Percentiles rank a stretch among this genome's conserved stretches.
phyloP scores from a whole-genome alignment of 2,329 filamentous ascomycete genomes.

The Penicillium sclerotigenum region DNA sequence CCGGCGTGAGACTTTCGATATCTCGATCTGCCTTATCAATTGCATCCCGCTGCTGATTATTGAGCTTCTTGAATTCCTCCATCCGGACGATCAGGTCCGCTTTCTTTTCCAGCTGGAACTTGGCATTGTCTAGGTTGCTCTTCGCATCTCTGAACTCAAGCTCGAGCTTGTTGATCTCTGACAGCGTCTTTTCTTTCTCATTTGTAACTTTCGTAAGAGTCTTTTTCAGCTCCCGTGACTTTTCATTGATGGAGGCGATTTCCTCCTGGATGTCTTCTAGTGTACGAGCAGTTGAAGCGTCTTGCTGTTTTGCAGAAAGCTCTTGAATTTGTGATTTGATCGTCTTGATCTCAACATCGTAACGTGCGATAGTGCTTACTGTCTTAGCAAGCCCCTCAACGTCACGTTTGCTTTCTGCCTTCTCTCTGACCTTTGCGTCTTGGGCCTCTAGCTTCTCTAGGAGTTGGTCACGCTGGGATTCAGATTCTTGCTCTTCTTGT shows the following conservation, averaged over 20 bases:
- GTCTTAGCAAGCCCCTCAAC: slow-evolving; percentile 74
- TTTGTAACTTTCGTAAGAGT: slow-evolving; percentile 62
- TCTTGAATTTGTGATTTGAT: slow-evolving; percentile 71
- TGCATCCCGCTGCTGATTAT: slow-evolving; percentile 63
- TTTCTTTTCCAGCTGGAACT: slow-evolving; percentile 79
- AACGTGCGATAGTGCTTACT: slow-evolving; percentile 70
- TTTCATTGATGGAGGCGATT: slow-evolving; percentile 64
- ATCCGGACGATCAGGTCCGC: slow-evolving; percentile 67
- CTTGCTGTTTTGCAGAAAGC: slow-evolving; percentile 71
- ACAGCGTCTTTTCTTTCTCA: slow-evolving; percentile 70
- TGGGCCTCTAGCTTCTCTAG: slow-evolving; percentile 63
- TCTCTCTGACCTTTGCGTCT: slow-evolving; percentile 63
- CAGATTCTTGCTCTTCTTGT: slow-evolving; percentile 59
- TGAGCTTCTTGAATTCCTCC: slow-evolving; percentile 67
- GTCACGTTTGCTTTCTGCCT: slow-evolving; percentile 65
- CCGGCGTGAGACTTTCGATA: slow-evolving; percentile 69
- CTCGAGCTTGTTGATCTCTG: slow-evolving; percentile 67
- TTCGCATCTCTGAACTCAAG: slow-evolving; percentile 72
- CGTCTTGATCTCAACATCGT: slow-evolving; percentile 66
- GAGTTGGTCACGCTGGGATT: slow-evolving; percentile 60
- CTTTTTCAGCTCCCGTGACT: slow-evolving; percentile 62
- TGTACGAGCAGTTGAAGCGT: slow-evolving; percentile 62
- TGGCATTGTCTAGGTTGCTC: slow-evolving; percentile 67
- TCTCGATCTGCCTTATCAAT: slow-evolving; percentile 70
- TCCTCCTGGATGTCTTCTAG: slow-evolving; percentile 82